These are phyloP conservation scores for Amanita polypyramis DNA, from an alignment of 768 basidiomycete genomes.

Conservation along the genomic window DNA sequence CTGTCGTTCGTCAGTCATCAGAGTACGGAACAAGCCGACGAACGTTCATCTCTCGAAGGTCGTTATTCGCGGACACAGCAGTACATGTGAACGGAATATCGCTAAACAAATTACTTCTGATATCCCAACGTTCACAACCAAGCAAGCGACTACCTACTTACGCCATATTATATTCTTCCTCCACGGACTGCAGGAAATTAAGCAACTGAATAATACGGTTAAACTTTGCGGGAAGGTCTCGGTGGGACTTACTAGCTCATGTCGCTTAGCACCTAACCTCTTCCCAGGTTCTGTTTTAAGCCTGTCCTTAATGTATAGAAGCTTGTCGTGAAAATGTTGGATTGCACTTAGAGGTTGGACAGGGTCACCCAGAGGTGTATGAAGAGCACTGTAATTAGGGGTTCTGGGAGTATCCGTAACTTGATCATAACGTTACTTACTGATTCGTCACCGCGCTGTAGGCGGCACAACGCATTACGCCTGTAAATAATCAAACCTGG, in stretches of 20 bases:
- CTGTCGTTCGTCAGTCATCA: too few relatives aligned
- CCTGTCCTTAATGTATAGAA: constrained; percentile 59
- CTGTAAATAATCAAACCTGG: constrained; percentile 16
- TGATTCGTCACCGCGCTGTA: constrained; percentile 46
- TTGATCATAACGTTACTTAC: constrained; percentile 17
- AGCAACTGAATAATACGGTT: constrained; percentile 37
- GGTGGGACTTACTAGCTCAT: constrained; percentile 43
- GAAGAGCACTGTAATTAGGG: constrained; percentile 24
- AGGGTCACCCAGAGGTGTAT: constrained; percentile 38
- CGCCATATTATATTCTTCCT: constrained; percentile 35
- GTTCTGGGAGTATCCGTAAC: constrained; percentile 7
- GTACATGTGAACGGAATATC: too few relatives aligned
- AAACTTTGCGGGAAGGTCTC: neutral
- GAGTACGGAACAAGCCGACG: too few relatives aligned
- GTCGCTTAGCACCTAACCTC: constrained; percentile 57
- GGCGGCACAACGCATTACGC: constrained; percentile 61
- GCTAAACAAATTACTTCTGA: too few relatives aligned
- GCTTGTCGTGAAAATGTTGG: constrained; percentile 80
- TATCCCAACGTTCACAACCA: too few relatives aligned
- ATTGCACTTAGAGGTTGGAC: constrained; percentile 43
- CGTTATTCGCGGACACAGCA: too few relatives aligned
- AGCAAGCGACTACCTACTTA: too few relatives aligned
- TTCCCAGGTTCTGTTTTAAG: constrained; percentile 74
- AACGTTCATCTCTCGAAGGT: too few relatives aligned
- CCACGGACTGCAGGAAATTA: constrained; percentile 47